phyloP scores from a whole-genome alignment of 768 basidiomycete genomes.

The Suillus cothurnatus region DNA sequence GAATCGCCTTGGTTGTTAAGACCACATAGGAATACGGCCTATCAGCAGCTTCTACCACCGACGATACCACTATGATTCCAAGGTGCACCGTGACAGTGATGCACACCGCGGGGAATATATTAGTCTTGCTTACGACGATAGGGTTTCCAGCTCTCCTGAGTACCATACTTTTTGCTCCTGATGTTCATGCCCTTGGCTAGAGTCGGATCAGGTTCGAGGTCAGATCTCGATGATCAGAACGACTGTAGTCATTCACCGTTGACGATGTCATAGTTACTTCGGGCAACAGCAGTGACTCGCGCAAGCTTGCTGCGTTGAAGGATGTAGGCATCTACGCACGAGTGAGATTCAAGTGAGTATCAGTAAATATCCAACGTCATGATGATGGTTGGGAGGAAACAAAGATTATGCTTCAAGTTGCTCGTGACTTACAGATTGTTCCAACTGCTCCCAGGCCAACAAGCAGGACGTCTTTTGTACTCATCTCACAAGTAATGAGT shows the following conservation, averaged over 20 bases:
- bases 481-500: no score
- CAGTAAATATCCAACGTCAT: background rate
- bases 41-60: slow-evolving; percentile 62
- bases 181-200: slow-evolving; percentile 59
- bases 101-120: background rate
- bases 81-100: background rate
- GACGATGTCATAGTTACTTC: slow-evolving; percentile 65
- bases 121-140: background rate
- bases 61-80: slow-evolving; percentile 51
- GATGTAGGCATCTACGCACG: slow-evolving; percentile 52
- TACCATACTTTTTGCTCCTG: slow-evolving; percentile 31
- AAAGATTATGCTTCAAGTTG: background rate
- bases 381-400: slow-evolving; percentile 1
- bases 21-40: slow-evolving; percentile 64
- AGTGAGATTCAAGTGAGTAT: background rate
- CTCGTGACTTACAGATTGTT: slow-evolving; percentile 53
- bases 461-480: slow-evolving; percentile 53
- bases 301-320: slow-evolving; percentile 40
- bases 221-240: background rate
- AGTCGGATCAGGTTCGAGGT: background rate
- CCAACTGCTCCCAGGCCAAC: slow-evolving; percentile 73
- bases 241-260: background rate
- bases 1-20: slow-evolving; percentile 70
- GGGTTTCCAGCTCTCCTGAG: slow-evolving; percentile 3
- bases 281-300: slow-evolving; percentile 70